Evolutionary conservation across 225 moss, liverwort and hornwort species (phyloP).

Genomic region (Anthoceros angustus): DNA sequence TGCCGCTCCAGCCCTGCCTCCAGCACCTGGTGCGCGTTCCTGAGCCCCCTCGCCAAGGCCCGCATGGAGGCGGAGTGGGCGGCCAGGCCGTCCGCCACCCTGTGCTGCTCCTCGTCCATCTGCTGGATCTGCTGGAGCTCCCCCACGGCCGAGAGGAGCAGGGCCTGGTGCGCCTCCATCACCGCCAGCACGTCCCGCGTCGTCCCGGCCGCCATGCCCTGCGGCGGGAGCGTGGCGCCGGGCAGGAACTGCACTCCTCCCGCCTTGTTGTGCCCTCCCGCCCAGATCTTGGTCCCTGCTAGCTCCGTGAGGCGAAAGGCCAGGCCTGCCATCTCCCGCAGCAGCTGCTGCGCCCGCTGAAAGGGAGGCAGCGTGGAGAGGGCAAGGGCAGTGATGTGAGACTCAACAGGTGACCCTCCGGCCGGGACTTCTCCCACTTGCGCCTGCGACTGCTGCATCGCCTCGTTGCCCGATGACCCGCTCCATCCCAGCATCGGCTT

Average conservation of each 20-base stretch:
- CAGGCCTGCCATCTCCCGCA: neutral
- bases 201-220: conserved; percentile 48
- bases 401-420: too few relatives aligned
- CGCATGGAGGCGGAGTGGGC: conserved; percentile 59
- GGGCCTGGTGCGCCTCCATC: conserved; percentile 55
- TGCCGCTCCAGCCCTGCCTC: conserved; percentile 63
- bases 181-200: conserved; percentile 55
- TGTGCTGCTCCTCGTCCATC: conserved; percentile 65
- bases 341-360: neutral
- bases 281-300: conserved; percentile 45
- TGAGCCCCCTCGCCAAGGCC: conserved; percentile 64
- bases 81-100: conserved; percentile 49
- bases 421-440: too few relatives aligned
- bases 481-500: too few relatives aligned
- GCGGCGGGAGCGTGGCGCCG: conserved; percentile 53
- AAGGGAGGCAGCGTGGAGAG: neutral
- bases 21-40: conserved; percentile 76
- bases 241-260: conserved; percentile 38
- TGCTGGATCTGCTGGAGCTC: conserved; percentile 68
- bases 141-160: conserved; percentile 52
- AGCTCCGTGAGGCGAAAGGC: neutral
- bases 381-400: neutral
- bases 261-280: conserved; percentile 58
- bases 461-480: too few relatives aligned
- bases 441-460: too few relatives aligned